Percentiles rank a stretch among this genome's conserved stretches.
Evolutionary conservation across 768 basidiomycete genomes (phyloP).

Genomic region (Pleurotus pulmonarius): DNA sequence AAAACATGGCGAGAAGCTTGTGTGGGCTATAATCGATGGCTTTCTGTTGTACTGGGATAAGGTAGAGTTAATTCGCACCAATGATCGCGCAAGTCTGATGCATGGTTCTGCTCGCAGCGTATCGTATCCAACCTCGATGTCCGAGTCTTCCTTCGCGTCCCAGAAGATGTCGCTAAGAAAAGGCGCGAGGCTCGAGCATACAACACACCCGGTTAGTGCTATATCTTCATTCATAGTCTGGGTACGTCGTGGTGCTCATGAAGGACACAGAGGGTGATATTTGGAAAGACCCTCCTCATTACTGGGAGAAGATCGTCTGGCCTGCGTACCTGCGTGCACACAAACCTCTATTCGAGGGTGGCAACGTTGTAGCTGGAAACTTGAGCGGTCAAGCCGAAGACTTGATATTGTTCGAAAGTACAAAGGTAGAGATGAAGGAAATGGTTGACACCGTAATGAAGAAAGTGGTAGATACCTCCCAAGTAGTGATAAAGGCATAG

Average conservation of each 20-base stretch:
- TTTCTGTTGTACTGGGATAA: constrained; percentile 4
- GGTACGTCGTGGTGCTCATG: not conserved
- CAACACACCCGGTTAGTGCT: not conserved
- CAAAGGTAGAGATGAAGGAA: not conserved
- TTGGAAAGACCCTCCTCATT: not conserved
- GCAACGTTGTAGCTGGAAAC: not conserved
- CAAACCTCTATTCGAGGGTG: not conserved
- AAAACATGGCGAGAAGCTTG: not conserved
- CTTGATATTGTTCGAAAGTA: not conserved
- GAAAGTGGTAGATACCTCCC: not conserved
- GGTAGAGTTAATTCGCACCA: not conserved
- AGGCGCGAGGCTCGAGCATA: not conserved
- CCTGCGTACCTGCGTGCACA: not conserved
- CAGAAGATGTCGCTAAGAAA: not conserved
- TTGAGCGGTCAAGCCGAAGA: not conserved
- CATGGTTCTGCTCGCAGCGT: not conserved
- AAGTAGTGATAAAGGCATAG: too few species aligned
- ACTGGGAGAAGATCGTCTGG: constrained; percentile 3
- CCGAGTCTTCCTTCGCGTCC: not conserved
- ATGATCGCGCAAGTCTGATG: too few species aligned
- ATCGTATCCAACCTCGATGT: not conserved
- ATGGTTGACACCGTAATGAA: not conserved
- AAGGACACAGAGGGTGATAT: not conserved
- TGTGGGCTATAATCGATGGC: not conserved
- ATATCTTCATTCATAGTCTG: not conserved